These are phyloP conservation scores for Boletus patriciae DNA, from an alignment of 768 basidiomycete genomes.

Conservation along the genomic window DNA sequence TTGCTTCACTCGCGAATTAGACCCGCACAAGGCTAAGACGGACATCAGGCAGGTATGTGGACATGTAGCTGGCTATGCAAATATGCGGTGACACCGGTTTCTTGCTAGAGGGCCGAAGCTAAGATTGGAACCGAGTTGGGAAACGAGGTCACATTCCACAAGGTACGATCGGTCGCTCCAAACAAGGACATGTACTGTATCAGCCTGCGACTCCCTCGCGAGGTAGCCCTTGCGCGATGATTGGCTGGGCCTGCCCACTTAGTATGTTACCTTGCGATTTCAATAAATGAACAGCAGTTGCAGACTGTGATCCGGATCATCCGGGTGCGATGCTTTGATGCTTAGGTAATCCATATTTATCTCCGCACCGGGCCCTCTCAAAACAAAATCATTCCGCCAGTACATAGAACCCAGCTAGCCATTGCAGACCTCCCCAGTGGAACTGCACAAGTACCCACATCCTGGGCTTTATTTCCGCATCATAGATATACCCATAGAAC, in stretches of 20 bases:
- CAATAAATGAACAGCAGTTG: background rate
- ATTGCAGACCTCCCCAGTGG: conserved; percentile 11
- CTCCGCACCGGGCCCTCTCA: conserved; percentile 26
- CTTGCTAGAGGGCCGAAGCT: conserved; percentile 66
- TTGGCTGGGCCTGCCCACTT: background rate
- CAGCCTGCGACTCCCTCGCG: conserved; percentile 70
- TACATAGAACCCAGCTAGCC: conserved; percentile 9
- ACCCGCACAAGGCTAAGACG: conserved; percentile 58
- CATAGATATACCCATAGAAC: conserved; percentile 38
- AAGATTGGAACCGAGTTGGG: conserved; percentile 56
- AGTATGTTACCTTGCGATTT: background rate
- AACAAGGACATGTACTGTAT: conserved; percentile 98
- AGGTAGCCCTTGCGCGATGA: conserved; percentile 37
- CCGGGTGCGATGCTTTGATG: conserved; percentile 35
- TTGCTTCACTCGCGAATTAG: conserved; percentile 90
- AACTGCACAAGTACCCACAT: conserved; percentile 18
- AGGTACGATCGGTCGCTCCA: conserved; percentile 91
- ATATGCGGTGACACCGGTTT: conserved; percentile 14
- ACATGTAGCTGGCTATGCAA: conserved; percentile 2
- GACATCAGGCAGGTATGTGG: conserved; percentile 79
- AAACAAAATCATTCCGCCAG: conserved; percentile 6
- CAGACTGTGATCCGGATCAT: conserved; percentile 1
- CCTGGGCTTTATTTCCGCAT: conserved; percentile 14
- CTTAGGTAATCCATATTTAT: conserved; percentile 35
- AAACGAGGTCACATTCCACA: conserved; percentile 55